Percentiles rank a stretch among this genome's conserved stretches.
These are phyloP conservation scores for Tanozyma kutaoensis DNA, from an alignment of 805 yeast species.

Conservation along the genomic window DNA sequence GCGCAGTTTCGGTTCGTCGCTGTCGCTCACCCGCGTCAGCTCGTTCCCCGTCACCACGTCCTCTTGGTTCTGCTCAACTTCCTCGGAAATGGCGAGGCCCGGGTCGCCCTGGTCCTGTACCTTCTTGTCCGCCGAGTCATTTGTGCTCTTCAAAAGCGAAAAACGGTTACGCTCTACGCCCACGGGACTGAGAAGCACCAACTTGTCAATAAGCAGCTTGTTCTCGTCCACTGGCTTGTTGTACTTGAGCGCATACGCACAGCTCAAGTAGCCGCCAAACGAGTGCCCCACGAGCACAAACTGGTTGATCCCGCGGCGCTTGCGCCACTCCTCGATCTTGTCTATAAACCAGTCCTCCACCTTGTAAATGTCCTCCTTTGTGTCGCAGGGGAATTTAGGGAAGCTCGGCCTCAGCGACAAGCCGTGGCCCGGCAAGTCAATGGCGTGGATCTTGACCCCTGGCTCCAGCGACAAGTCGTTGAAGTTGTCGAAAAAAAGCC, in stretches of 20 bases:
- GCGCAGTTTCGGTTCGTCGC: background rate
- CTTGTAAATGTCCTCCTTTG: slow-evolving; percentile 21
- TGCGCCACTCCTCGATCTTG: slow-evolving; percentile 29
- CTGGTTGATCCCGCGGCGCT: slow-evolving; percentile 16
- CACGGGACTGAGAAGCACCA: slow-evolving; percentile 28
- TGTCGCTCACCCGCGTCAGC: background rate
- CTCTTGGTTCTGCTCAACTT: slow-evolving; percentile 13
- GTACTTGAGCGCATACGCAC: slow-evolving; percentile 29
- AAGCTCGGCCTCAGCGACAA: slow-evolving; percentile 44
- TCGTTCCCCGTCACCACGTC: slow-evolving; percentile 10
- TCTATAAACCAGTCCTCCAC: slow-evolving; percentile 32
- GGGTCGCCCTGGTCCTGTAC: too few relatives aligned
- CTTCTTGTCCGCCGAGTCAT: background rate
- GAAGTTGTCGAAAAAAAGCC: slow-evolving; percentile 66
- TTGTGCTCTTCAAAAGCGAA: too few relatives aligned
- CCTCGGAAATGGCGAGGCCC: too few relatives aligned
- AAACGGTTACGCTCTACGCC: slow-evolving; percentile 24
- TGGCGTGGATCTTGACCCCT: slow-evolving; percentile 47
- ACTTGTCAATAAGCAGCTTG: slow-evolving; percentile 14
- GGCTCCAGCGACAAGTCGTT: slow-evolving; percentile 32
- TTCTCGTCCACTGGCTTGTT: too few relatives aligned
- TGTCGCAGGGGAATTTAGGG: slow-evolving; percentile 15
- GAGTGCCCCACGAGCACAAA: slow-evolving; percentile 30
- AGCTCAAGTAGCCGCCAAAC: slow-evolving; percentile 30
- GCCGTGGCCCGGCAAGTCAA: slow-evolving; percentile 66